phyloP scores from a whole-genome alignment of 768 basidiomycete species.

The Sporobolomyces phaffii region DNA sequence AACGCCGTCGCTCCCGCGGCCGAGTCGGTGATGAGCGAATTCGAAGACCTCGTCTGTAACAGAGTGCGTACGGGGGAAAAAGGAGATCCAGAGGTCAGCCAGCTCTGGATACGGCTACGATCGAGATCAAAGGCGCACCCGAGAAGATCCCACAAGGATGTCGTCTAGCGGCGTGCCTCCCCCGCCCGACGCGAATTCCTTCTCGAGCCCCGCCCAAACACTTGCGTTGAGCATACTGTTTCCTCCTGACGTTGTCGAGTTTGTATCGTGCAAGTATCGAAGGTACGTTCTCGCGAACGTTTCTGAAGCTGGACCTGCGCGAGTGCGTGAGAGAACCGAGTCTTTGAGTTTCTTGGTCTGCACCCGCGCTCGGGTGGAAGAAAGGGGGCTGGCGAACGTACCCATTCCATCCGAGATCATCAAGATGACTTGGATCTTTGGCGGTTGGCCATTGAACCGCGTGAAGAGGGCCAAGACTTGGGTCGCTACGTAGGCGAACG shows the following conservation, averaged over 20 bases:
- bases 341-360: background rate
- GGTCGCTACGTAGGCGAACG: background rate
- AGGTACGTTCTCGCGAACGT: slow-evolving; percentile 19
- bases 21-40: slow-evolving; percentile 40
- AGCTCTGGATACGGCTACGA: no score
- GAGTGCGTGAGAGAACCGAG: background rate
- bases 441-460: background rate
- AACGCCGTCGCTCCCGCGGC: slow-evolving; percentile 45
- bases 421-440: slow-evolving; percentile 17
- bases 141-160: slow-evolving; percentile 40
- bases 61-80: no score
- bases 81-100: no score
- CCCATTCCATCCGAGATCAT: slow-evolving; percentile 35
- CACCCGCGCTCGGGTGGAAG: no score
- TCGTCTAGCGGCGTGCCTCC: slow-evolving; percentile 38
- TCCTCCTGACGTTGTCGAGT: background rate
- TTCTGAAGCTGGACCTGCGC: slow-evolving; percentile 27
- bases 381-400: background rate
- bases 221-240: slow-evolving; percentile 15
- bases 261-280: slow-evolving; percentile 7
- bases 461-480: slow-evolving; percentile 2
- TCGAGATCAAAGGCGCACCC: background rate
- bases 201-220: slow-evolving; percentile 6
- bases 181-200: background rate
- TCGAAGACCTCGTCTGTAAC: slow-evolving; percentile 23